Evolutionary conservation across 2,329 filamentous ascomycete genomes (phyloP).

Genomic region (Diaporthe longicolla): DNA sequence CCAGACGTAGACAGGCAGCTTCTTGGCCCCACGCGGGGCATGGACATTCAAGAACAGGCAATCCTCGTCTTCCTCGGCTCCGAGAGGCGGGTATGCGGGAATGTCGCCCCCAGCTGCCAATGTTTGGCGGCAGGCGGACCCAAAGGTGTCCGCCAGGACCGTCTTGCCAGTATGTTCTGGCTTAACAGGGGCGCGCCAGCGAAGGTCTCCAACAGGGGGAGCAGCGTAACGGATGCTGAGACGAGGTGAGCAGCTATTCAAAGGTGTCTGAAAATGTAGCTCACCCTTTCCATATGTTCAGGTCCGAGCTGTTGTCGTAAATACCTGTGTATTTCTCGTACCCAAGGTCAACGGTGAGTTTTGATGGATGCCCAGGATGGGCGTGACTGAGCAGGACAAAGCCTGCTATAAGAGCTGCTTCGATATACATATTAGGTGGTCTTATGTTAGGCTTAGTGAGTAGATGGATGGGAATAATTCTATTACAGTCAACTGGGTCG

Average conservation of each 20-base stretch:
- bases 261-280: background rate
- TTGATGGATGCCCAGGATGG: no score
- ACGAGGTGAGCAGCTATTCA: background rate
- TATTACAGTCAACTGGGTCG: background rate
- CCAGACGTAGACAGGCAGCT: slow-evolving; percentile 11
- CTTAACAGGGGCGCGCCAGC: slow-evolving; percentile 2
- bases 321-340: slow-evolving; percentile 17
- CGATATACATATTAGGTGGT: background rate
- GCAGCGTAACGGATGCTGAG: slow-evolving; percentile 10
- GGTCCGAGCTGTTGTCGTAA: background rate
- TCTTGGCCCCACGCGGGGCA: background rate
- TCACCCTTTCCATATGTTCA: slow-evolving; percentile 12
- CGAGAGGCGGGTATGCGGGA: background rate
- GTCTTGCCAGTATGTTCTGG: background rate
- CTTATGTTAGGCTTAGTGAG: background rate
- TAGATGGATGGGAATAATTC: background rate
- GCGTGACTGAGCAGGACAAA: slow-evolving; percentile 1
- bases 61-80: slow-evolving; percentile 3
- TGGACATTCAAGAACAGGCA: slow-evolving; percentile 10
- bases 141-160: slow-evolving; percentile 1
- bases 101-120: background rate
- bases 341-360: background rate
- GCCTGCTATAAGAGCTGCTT: background rate
- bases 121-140: background rate
- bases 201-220: slow-evolving; percentile 6